phyloP scores from a whole-genome alignment of 2,329 filamentous ascomycete species.

The Neodidymelliopsis sp. region DNA sequence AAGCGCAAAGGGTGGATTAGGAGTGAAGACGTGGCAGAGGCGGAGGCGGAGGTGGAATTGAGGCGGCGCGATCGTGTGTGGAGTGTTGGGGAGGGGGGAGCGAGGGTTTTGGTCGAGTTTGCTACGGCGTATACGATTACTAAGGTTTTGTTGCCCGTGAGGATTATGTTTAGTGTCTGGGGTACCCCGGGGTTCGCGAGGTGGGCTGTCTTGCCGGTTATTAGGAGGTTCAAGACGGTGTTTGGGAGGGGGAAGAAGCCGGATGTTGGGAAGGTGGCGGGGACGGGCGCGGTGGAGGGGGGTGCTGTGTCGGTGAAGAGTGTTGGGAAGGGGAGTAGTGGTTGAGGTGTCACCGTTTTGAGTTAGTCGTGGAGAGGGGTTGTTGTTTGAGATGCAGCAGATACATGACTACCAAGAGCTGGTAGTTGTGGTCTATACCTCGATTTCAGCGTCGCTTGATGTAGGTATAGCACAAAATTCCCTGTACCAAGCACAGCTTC shows the following conservation, averaged over 20 bases:
- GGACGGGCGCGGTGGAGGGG: conserved; percentile 44
- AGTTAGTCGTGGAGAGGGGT: too few relatives aligned
- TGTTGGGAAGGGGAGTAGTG: background rate
- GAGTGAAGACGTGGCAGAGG: conserved; percentile 56
- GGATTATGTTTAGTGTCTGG: conserved; percentile 83
- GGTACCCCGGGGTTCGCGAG: conserved; percentile 89
- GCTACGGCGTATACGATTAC: conserved; percentile 91
- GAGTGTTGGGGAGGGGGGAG: conserved; percentile 54
- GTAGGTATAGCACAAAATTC: too few relatives aligned
- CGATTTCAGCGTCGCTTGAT: too few relatives aligned
- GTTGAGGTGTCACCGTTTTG: too few relatives aligned
- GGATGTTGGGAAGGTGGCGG: conserved; percentile 32
- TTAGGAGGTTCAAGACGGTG: conserved; percentile 45
- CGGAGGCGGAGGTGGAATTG: conserved; percentile 45
- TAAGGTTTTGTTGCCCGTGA: conserved; percentile 80
- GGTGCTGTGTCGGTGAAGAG: conserved; percentile 38
- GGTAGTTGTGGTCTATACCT: too few relatives aligned
- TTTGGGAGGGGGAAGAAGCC: conserved; percentile 45
- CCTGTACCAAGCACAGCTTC: too few relatives aligned
- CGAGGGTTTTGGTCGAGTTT: conserved; percentile 69
- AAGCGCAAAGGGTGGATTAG: conserved; percentile 82
- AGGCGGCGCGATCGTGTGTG: conserved; percentile 47
- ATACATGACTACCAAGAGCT: too few relatives aligned
- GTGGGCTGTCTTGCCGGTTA: conserved; percentile 38
- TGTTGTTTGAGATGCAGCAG: background rate